A percentile compares a stretch with the other conserved stretches of the same genome.
These are phyloP conservation scores for Jaltomata sinuosa DNA, from an alignment of 257 asterid genomes.

Conservation along the genomic window DNA sequence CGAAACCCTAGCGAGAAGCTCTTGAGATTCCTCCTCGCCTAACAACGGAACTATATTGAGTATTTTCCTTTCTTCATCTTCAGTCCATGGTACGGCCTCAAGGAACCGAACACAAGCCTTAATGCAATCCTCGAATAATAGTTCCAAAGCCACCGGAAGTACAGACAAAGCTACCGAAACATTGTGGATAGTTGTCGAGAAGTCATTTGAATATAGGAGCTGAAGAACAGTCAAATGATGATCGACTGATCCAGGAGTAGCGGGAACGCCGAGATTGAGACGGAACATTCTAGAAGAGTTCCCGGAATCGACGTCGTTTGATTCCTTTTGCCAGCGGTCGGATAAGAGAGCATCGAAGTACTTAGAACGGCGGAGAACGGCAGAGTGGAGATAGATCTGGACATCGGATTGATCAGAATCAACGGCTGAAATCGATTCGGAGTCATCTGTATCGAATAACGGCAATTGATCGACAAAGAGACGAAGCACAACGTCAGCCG, in stretches of 20 bases:
- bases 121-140: constrained; percentile 84
- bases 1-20: constrained; percentile 61
- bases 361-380: constrained; percentile 43
- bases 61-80: constrained; percentile 68
- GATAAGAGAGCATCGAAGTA: constrained; percentile 60
- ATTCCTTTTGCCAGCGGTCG: constrained; percentile 54
- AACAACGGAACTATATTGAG: constrained; percentile 48
- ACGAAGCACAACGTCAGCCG: constrained; percentile 65
- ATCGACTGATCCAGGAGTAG: constrained; percentile 29
- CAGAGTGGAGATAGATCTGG: constrained; percentile 60
- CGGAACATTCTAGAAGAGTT: constrained; percentile 14
- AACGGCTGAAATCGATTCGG: constrained; percentile 16
- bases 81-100: constrained; percentile 97
- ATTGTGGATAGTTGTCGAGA: constrained; percentile 28
- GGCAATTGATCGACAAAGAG: constrained; percentile 33
- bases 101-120: constrained; percentile 63
- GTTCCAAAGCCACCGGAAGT: constrained; percentile 70
- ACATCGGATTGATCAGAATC: constrained; percentile 27
- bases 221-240: constrained; percentile 37
- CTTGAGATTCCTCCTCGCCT: constrained; percentile 55
- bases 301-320: constrained; percentile 12
- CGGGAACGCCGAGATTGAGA: constrained; percentile 35
- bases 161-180: constrained; percentile 44
- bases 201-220: constrained; percentile 52
- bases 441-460: constrained; percentile 12